These are phyloP conservation scores for Stachybotrys echinatus DNA, from an alignment of 2,329 filamentous ascomycete species.

Conservation along the genomic window DNA sequence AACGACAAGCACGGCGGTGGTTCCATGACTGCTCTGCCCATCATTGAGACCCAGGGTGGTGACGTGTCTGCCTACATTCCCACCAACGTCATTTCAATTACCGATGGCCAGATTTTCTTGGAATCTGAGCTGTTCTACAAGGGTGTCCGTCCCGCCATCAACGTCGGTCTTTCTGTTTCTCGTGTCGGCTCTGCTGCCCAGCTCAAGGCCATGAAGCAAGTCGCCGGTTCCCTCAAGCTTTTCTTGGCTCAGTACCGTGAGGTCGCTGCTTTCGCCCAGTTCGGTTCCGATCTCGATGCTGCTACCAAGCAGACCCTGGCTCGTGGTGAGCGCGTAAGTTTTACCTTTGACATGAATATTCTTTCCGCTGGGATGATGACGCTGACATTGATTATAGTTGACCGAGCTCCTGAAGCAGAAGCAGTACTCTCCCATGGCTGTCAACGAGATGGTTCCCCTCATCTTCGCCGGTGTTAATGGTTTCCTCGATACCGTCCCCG, in stretches of 20 bases:
- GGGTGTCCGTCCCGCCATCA: conserved; percentile 99
- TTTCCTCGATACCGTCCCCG: conserved; percentile 82
- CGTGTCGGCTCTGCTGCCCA: conserved; percentile 99
- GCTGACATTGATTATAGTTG: conserved; percentile 41
- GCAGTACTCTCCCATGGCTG: conserved; percentile 97
- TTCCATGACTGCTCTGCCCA: conserved; percentile 91
- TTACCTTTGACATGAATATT: background rate
- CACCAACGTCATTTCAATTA: conserved; percentile 99
- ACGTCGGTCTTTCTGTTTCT: conserved; percentile 99
- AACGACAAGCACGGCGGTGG: conserved; percentile 91
- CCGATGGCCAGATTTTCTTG: conserved; percentile 99
- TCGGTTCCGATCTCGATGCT: conserved; percentile 99
- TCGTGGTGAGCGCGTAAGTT: conserved; percentile 93
- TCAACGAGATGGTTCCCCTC: conserved; percentile 99
- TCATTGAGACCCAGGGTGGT: conserved; percentile 99
- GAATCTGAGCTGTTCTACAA: conserved; percentile 99
- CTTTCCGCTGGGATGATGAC: conserved; percentile 1
- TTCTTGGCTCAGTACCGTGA: conserved; percentile 99
- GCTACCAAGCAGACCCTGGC: conserved; percentile 96
- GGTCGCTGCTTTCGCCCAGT: conserved; percentile 98
- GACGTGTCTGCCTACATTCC: conserved; percentile 99
- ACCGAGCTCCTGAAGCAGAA: conserved; percentile 99
- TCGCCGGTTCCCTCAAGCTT: conserved; percentile 98
- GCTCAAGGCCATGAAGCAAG: conserved; percentile 99
- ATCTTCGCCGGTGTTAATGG: conserved; percentile 99